A percentile compares a stretch with the other conserved stretches of the same genome.
Conservation (phyloP, 116 monocot genomes). For the Iris pallida region DNA sequence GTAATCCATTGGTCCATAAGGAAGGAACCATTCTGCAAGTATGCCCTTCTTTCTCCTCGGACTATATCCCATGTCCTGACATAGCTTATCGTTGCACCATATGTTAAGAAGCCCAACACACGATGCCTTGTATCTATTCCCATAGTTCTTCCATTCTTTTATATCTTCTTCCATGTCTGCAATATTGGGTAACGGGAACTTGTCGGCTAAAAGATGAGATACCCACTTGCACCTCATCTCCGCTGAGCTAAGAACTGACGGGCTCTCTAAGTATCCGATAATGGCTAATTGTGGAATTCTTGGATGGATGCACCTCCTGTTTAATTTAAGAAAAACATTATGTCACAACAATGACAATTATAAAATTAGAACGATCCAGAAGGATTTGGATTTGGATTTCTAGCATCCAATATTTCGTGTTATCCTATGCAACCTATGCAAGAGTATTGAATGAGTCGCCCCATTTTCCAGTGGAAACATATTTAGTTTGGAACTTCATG, state of each 20-base stretch:
- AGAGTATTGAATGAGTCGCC: no score
- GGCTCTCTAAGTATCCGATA: constrained; percentile 64
- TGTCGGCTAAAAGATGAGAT: constrained; percentile 44
- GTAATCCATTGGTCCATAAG: constrained; percentile 62
- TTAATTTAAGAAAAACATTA: neutral
- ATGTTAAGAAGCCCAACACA: constrained; percentile 35
- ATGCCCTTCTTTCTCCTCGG: constrained; percentile 63
- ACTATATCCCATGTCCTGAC: constrained; percentile 62
- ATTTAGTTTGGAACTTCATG: no score
- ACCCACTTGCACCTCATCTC: constrained; percentile 71
- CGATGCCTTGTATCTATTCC: constrained; percentile 22
- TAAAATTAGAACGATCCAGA: no score
- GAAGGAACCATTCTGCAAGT: constrained; percentile 56
- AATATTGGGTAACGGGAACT: constrained; percentile 54
- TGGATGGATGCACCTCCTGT: constrained; percentile 74
- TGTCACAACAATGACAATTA: no score
- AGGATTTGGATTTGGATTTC: no score
- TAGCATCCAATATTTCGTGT: no score
- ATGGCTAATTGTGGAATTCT: constrained; percentile 72
- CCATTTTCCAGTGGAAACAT: no score
- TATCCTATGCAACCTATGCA: no score
- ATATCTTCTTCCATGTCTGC: constrained; percentile 49
- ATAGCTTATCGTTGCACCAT: constrained; percentile 69
- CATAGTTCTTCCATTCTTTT: constrained; percentile 44
- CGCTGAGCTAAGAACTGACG: constrained; percentile 46